These are phyloP conservation scores for Gremmenia infestans DNA, from an alignment of 2,329 filamentous ascomycete genomes.

Conservation along the genomic window DNA sequence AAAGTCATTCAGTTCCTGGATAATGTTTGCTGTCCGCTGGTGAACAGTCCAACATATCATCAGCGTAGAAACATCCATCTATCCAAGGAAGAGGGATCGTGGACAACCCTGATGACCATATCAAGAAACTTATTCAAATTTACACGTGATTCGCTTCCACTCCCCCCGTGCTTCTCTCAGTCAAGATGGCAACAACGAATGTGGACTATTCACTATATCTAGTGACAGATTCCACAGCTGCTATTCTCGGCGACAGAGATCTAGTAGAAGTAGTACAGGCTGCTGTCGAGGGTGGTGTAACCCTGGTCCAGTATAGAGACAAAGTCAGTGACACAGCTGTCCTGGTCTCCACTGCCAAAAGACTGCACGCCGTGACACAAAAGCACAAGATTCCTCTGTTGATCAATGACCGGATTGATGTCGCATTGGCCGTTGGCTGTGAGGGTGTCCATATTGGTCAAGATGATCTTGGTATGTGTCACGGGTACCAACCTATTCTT, in stretches of 20 bases:
- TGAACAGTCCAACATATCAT: not conserved
- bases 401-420: conserved; percentile 90
- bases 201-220: conserved; percentile 82
- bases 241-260: conserved; percentile 68
- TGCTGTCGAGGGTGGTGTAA: conserved; percentile 74
- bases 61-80: too few species aligned
- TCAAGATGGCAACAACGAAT: conserved; percentile 30
- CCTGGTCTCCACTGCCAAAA: conserved; percentile 65
- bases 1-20: too few species aligned
- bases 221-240: conserved; percentile 87
- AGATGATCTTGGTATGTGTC: conserved; percentile 74
- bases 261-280: conserved; percentile 69
- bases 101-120: too few species aligned
- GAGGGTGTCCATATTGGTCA: conserved; percentile 95
- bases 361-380: conserved; percentile 66
- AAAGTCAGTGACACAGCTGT: conserved; percentile 72
- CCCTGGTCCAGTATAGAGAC: conserved; percentile 85
- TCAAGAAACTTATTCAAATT: not conserved
- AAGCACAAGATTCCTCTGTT: conserved; percentile 70
- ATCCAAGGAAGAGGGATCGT: too few species aligned
- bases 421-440: conserved; percentile 77
- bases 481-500: not conserved
- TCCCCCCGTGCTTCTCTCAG: not conserved
- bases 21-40: not conserved
- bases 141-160: not conserved